These are phyloP conservation scores for Ilyonectria robusta DNA, from an alignment of 2,329 filamentous ascomycete species.

Conservation along the genomic window DNA sequence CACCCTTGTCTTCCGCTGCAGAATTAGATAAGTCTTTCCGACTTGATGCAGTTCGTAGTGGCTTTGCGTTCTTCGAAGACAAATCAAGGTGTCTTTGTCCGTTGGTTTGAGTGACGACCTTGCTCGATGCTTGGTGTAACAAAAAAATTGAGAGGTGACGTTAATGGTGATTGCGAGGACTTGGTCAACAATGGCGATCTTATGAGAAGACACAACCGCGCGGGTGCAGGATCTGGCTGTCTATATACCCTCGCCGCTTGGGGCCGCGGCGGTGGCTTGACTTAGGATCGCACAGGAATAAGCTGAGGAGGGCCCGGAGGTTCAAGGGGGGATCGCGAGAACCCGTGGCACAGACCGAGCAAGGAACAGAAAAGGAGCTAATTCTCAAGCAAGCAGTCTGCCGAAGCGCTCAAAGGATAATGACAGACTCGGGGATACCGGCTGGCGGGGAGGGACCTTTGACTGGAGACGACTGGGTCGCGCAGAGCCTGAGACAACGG, in stretches of 20 bases:
- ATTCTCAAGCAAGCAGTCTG: constrained; percentile 42
- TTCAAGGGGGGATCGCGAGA: constrained; percentile 43
- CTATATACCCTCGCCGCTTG: constrained; percentile 55
- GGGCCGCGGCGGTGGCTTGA: constrained; percentile 48
- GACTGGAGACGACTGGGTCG: constrained; percentile 52
- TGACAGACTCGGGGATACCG: constrained; percentile 48
- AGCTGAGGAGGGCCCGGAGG: constrained; percentile 40
- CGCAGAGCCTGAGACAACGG: constrained; percentile 62
- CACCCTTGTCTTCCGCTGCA: constrained; percentile 38
- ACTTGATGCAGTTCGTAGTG: constrained; percentile 17
- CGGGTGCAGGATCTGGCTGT: constrained; percentile 53
- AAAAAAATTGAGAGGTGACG: constrained; percentile 33
- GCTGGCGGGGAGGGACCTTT: constrained; percentile 46
- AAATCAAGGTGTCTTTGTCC: constrained; percentile 28
- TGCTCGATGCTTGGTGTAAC: constrained; percentile 45
- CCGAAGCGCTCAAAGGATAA: constrained; percentile 44
- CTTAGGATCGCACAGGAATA: constrained; percentile 48
- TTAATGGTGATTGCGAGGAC: constrained; percentile 35
- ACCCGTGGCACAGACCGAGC: constrained; percentile 45
- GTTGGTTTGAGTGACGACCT: constrained; percentile 34
- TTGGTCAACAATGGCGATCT: constrained; percentile 41
- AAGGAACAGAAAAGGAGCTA: constrained; percentile 34
- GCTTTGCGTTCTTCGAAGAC: constrained; percentile 30
- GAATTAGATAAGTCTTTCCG: constrained; percentile 7
- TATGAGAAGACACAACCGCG: constrained; percentile 48